Conservation (phyloP, 345 rosid genomes). For the Eucalyptus polybractea region DNA sequence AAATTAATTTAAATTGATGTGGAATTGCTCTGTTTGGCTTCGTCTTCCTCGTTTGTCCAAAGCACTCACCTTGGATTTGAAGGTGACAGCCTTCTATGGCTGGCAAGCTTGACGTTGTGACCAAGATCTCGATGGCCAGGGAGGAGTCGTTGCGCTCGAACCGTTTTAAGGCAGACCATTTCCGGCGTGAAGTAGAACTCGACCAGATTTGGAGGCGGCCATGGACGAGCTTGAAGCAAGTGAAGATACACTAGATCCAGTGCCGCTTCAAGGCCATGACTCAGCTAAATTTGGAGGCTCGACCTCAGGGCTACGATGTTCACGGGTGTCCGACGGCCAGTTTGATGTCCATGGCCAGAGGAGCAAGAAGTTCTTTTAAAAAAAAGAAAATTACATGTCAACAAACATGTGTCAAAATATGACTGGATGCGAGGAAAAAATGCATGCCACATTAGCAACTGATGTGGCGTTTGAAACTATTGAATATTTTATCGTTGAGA, state of each 20-base stretch:
- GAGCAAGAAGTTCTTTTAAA: not conserved
- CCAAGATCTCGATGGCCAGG: not conserved
- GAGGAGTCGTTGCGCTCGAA: not conserved
- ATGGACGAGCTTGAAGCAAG: not conserved
- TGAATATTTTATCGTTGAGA: not conserved
- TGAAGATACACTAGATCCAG: not conserved
- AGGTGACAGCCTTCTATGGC: not conserved
- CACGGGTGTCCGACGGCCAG: rapidly evolving
- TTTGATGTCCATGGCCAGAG: not conserved
- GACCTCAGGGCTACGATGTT: rapidly evolving
- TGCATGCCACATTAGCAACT: rapidly evolving
- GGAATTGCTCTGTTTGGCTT: not conserved
- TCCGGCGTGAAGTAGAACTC: not conserved
- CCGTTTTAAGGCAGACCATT: not conserved
- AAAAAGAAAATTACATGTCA: not conserved
- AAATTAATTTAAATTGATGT: not conserved
- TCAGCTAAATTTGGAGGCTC: not conserved
- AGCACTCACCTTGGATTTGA: not conserved
- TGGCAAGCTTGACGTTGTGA: not conserved
- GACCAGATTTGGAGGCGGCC: not conserved
- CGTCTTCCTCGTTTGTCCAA: not conserved
- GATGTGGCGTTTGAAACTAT: not conserved
- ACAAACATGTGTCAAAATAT: not conserved
- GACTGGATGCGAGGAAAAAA: not conserved
- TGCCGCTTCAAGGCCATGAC: not conserved